Evolutionary conservation across 2,329 filamentous ascomycete species (phyloP).

Genomic region (Ceratocystis ficicola): DNA sequence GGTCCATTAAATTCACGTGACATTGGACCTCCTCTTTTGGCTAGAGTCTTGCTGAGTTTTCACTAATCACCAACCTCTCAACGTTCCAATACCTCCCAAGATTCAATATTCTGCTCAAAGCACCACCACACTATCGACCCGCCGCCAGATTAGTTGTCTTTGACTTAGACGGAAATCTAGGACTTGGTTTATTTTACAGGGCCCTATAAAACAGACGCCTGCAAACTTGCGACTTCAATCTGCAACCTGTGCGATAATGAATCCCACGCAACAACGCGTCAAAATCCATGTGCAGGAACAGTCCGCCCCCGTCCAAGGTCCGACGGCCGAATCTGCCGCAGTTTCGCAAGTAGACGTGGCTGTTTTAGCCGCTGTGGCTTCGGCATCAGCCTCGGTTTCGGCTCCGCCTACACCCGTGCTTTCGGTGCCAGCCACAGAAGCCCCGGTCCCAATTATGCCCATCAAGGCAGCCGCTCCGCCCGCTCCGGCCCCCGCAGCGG

Average conservation of each 20-base stretch:
- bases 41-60: slow-evolving; percentile 10
- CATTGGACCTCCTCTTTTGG: slow-evolving; percentile 1
- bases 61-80: slow-evolving; percentile 21
- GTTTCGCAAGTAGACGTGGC: slow-evolving; percentile 7
- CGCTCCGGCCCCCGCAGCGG: not conserved
- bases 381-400: no score
- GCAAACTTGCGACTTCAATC: not conserved
- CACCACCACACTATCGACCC: not conserved
- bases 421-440: slow-evolving; percentile 2
- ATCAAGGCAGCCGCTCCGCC: not conserved
- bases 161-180: not conserved
- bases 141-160: not conserved
- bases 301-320: not conserved
- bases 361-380: slow-evolving; percentile 1
- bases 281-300: slow-evolving; percentile 8
- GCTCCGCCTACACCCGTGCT: slow-evolving; percentile 3
- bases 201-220: not conserved
- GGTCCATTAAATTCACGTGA: not conserved
- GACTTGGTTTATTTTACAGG: not conserved
- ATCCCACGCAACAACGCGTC: not conserved
- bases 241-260: not conserved
- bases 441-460: not conserved
- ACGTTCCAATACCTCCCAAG: slow-evolving; percentile 19
- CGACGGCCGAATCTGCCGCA: not conserved
- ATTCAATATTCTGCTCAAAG: slow-evolving; percentile 14